Conservation (phyloP, 2,329 filamentous ascomycete species). For the Capronia americana region DNA sequence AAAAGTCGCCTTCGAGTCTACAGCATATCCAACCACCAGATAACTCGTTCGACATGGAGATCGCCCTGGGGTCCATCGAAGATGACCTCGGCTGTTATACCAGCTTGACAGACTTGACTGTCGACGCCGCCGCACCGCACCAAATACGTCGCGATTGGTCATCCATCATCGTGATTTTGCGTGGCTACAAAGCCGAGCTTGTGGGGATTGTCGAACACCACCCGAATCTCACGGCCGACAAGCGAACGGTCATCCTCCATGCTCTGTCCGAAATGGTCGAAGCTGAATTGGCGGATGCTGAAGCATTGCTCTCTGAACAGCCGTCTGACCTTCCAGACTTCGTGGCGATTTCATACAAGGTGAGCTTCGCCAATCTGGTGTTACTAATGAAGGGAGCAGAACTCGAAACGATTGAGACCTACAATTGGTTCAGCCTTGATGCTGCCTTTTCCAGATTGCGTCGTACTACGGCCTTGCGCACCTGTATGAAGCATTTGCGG, state of each 20-base stretch:
- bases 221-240: background rate
- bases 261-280: background rate
- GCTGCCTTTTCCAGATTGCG: background rate
- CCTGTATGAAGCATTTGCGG: background rate
- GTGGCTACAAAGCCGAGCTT: background rate
- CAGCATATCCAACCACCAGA: background rate
- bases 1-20: no score
- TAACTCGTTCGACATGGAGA: background rate
- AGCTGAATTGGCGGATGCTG: background rate
- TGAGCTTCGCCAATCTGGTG: background rate
- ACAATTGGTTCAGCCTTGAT: background rate
- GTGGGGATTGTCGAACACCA: background rate
- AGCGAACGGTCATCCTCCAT: background rate
- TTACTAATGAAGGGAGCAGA: background rate
- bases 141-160: background rate
- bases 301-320: background rate
- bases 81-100: background rate
- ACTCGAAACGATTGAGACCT: background rate
- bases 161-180: background rate
- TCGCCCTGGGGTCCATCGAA: background rate
- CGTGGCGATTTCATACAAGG: background rate
- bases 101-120: background rate
- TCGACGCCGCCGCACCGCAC: background rate
- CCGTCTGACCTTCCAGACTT: background rate
- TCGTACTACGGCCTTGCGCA: background rate